A percentile compares a stretch with the other conserved stretches of the same genome.
These are phyloP conservation scores for Filobasidium wieringae DNA, from an alignment of 768 basidiomycete species.

Conservation along the genomic window DNA sequence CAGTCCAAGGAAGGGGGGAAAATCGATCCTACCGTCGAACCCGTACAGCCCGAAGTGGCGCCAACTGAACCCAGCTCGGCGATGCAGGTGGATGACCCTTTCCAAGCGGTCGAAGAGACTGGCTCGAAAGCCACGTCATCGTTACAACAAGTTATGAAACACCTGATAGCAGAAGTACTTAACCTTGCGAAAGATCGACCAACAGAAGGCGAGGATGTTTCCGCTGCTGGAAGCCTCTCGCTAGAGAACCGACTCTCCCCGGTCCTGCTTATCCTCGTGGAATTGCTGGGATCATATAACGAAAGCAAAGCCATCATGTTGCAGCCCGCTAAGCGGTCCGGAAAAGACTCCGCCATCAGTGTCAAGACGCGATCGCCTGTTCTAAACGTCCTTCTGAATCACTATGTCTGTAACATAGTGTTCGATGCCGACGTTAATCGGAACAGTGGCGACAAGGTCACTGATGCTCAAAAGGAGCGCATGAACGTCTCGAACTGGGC, in stretches of 20 bases:
- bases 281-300: slow-evolving; percentile 85
- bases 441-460: slow-evolving; percentile 25
- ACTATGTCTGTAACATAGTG: slow-evolving; percentile 65
- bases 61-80: no score
- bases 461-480: slow-evolving; percentile 5
- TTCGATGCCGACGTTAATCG: slow-evolving; percentile 50
- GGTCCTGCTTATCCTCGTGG: slow-evolving; percentile 49
- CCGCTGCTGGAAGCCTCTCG: no score
- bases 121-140: slow-evolving; percentile 43
- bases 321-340: slow-evolving; percentile 50
- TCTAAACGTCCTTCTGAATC: slow-evolving; percentile 50
- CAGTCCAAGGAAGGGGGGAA: not conserved
- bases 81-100: slow-evolving; percentile 29
- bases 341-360: slow-evolving; percentile 48
- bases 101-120: slow-evolving; percentile 8
- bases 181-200: slow-evolving; percentile 50
- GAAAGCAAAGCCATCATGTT: slow-evolving; percentile 79
- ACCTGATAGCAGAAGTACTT: slow-evolving; percentile 61
- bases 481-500: slow-evolving; percentile 40
- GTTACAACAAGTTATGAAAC: slow-evolving; percentile 43
- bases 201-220: no score
- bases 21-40: not conserved
- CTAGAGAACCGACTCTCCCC: slow-evolving; percentile 7
- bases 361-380: slow-evolving; percentile 43
- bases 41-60: not conserved